These are phyloP conservation scores for Paracorniculantispora psalliotae DNA, from an alignment of 2,329 filamentous ascomycete genomes.

Conservation along the genomic window DNA sequence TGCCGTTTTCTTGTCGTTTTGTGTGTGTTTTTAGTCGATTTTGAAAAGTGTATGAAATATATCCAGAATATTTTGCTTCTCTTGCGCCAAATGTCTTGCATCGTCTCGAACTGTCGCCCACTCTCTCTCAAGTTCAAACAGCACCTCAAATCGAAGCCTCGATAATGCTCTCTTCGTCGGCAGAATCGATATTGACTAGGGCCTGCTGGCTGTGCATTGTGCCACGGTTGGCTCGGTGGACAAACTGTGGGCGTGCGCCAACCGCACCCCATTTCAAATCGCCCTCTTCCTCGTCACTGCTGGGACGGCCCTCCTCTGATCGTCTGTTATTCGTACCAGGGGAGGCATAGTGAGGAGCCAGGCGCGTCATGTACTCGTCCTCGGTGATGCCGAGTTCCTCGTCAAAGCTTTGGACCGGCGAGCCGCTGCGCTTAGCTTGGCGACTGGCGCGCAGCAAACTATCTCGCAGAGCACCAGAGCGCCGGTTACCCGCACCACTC, in stretches of 20 bases:
- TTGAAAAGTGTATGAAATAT: too few relatives aligned
- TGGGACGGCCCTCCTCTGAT: slow-evolving; percentile 48
- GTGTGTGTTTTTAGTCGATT: background rate
- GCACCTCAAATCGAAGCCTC: background rate
- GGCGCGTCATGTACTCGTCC: slow-evolving; percentile 67
- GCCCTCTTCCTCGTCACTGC: slow-evolving; percentile 54
- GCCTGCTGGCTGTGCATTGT: slow-evolving; percentile 50
- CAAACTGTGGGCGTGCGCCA: slow-evolving; percentile 45
- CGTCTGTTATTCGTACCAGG: slow-evolving; percentile 33
- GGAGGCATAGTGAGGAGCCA: slow-evolving; percentile 25
- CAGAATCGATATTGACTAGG: slow-evolving; percentile 39
- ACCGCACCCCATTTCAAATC: slow-evolving; percentile 51
- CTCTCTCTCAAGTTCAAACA: too few relatives aligned
- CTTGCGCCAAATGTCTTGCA: background rate
- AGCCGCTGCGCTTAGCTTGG: slow-evolving; percentile 32
- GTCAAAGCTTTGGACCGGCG: slow-evolving; percentile 42
- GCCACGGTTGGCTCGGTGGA: slow-evolving; percentile 46
- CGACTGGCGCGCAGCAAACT: slow-evolving; percentile 30
- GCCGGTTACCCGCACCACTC: slow-evolving; percentile 55
- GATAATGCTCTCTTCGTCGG: slow-evolving; percentile 24
- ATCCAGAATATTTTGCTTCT: background rate
- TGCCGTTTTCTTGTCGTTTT: background rate
- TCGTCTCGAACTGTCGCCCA: too few relatives aligned
- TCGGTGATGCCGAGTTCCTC: slow-evolving; percentile 60
- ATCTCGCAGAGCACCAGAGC: slow-evolving; percentile 41